Percentiles rank a stretch among this genome's conserved stretches.
Conservation (phyloP, 2,329 filamentous ascomycete genomes). For the Colletotrichum musae region DNA sequence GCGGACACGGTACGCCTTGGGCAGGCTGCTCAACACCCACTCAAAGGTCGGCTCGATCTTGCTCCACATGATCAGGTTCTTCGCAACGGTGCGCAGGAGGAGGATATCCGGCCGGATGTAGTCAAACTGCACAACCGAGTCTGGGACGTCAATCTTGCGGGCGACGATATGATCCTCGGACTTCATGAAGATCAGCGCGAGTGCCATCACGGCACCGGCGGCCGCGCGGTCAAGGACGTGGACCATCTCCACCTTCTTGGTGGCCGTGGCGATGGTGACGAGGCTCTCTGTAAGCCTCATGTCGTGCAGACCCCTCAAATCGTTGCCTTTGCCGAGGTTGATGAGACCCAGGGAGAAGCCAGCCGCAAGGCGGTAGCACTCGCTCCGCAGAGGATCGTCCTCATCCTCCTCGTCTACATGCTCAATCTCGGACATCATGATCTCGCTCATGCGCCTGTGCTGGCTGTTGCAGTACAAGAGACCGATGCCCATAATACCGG, state of each 20-base stretch:
- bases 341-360: slow-evolving; percentile 95
- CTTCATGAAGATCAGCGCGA: slow-evolving; percentile 97
- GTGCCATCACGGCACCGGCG: slow-evolving; percentile 91
- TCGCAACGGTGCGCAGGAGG: slow-evolving; percentile 88
- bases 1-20: slow-evolving; percentile 75
- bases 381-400: slow-evolving; percentile 87
- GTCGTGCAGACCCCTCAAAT: slow-evolving; percentile 90
- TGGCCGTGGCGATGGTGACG: slow-evolving; percentile 86
- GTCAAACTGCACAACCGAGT: slow-evolving; percentile 92
- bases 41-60: slow-evolving; percentile 79
- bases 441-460: slow-evolving; percentile 97
- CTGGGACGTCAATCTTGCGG: slow-evolving; percentile 92
- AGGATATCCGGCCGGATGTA: slow-evolving; percentile 96
- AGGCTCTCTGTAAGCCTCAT: slow-evolving; percentile 94
- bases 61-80: slow-evolving; percentile 94
- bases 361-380: slow-evolving; percentile 95
- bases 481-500: slow-evolving; percentile 97
- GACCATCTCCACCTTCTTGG: slow-evolving; percentile 91
- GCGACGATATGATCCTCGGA: slow-evolving; percentile 90
- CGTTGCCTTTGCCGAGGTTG: slow-evolving; percentile 91
- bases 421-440: slow-evolving; percentile 98
- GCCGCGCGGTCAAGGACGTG: slow-evolving; percentile 94
- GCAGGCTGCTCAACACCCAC: slow-evolving; percentile 85
- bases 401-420: slow-evolving; percentile 85
- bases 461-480: slow-evolving; percentile 95